These are phyloP conservation scores for Phytophthora ramorum DNA, from an alignment of 352 stramenopile species.

Conservation along the genomic window DNA sequence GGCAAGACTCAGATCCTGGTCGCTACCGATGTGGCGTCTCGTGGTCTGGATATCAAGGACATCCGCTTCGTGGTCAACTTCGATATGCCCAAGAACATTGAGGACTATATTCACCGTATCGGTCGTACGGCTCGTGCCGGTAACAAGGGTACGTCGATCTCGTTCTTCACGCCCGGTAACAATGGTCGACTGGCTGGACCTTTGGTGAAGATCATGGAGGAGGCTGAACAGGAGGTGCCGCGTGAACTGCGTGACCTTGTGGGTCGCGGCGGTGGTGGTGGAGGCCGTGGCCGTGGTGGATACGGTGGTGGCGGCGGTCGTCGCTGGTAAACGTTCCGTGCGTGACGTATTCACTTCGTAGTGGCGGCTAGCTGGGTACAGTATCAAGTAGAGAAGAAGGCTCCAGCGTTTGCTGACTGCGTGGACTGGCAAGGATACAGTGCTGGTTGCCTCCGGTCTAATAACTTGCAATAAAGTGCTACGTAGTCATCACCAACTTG, in stretches of 20 bases:
- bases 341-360: slow-evolving; percentile 13
- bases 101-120: slow-evolving; percentile 99
- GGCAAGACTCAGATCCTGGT: slow-evolving; percentile 96
- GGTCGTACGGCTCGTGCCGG: slow-evolving; percentile 98
- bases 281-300: slow-evolving; percentile 66
- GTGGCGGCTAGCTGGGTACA: slow-evolving; percentile 2
- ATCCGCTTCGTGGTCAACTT: slow-evolving; percentile 99
- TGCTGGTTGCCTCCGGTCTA: slow-evolving; percentile 11
- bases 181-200: slow-evolving; percentile 84
- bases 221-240: slow-evolving; percentile 91
- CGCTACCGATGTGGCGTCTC: slow-evolving; percentile 99
- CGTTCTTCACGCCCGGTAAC: slow-evolving; percentile 93
- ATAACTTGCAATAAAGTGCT: slow-evolving; percentile 33
- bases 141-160: slow-evolving; percentile 94
- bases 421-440: slow-evolving; percentile 14
- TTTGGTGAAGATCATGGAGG: slow-evolving; percentile 90
- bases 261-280: slow-evolving; percentile 67
- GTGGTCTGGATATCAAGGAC: slow-evolving; percentile 99
- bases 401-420: slow-evolving; percentile 1
- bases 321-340: slow-evolving; percentile 54
- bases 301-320: slow-evolving; percentile 48
- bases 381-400: slow-evolving; percentile 1
- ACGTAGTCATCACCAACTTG: not conserved
- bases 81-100: slow-evolving; percentile 99
- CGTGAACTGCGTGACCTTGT: slow-evolving; percentile 79